Evolutionary conservation across 2,329 filamentous ascomycete genomes (phyloP).

Genomic region (Aspergillus phoenicis): DNA sequence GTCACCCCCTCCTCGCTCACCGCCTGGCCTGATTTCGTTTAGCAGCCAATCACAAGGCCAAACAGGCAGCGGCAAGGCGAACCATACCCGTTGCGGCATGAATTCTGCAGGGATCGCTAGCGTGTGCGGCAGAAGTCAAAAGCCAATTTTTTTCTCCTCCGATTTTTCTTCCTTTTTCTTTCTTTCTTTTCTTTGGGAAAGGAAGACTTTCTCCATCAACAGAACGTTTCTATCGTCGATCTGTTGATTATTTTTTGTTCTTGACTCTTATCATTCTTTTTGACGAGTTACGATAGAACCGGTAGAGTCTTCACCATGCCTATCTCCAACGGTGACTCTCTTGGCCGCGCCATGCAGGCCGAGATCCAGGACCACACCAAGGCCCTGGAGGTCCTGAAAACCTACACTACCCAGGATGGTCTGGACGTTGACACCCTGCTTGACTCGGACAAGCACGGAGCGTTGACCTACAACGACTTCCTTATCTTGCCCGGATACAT

Average conservation of each 20-base stretch:
- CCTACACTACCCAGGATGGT: conserved; percentile 81
- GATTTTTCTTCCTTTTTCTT: conserved; percentile 40
- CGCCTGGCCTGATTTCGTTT: conserved; percentile 33
- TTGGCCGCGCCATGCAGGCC: conserved; percentile 51
- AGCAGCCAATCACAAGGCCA: conserved; percentile 29
- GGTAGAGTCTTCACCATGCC: conserved; percentile 63
- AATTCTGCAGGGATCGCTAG: conserved; percentile 18
- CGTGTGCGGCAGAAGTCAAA: conserved; percentile 32
- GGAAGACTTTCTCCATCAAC: conserved; percentile 63
- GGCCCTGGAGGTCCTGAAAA: conserved; percentile 75
- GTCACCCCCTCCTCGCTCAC: conserved; percentile 21
- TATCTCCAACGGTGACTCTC: conserved; percentile 66
- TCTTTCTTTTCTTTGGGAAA: conserved; percentile 59
- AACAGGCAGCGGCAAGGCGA: not conserved
- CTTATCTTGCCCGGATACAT: conserved; percentile 96
- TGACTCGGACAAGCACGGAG: conserved; percentile 87
- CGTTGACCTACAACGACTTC: conserved; percentile 99
- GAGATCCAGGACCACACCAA: conserved; percentile 71
- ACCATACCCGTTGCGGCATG: conserved; percentile 29
- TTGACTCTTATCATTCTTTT: conserved; percentile 21
- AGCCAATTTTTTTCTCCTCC: conserved; percentile 34
- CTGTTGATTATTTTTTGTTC: conserved; percentile 46
- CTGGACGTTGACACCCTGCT: conserved; percentile 84
- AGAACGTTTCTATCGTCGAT: conserved; percentile 48
- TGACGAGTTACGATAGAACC: conserved; percentile 28